Evolutionary conservation across 495 filamentous ascomycete species (phyloP).

Genomic region (Penicillium lagena): DNA sequence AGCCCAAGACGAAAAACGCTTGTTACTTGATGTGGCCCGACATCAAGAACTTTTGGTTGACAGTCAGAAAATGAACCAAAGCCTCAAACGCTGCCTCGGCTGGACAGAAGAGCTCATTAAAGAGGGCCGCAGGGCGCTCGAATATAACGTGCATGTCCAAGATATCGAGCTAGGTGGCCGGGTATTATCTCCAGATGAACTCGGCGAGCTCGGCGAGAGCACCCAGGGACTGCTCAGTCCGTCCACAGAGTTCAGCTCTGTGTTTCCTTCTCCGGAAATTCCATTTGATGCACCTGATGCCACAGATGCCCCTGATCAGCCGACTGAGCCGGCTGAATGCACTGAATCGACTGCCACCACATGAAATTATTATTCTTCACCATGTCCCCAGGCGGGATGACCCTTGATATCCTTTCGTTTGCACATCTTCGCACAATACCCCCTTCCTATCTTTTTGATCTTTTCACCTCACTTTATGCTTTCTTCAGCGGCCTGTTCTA

Average conservation of each 20-base stretch:
- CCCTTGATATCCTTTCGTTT: background rate
- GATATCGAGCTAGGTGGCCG: slow-evolving; percentile 80
- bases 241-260: slow-evolving; percentile 9
- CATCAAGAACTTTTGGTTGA: slow-evolving; percentile 84
- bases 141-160: slow-evolving; percentile 65
- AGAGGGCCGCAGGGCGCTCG: slow-evolving; percentile 80
- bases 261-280: slow-evolving; percentile 2
- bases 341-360: slow-evolving; percentile 2
- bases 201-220: slow-evolving; percentile 46
- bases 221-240: slow-evolving; percentile 31
- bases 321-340: background rate
- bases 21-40: slow-evolving; percentile 76
- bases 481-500: slow-evolving; percentile 4
- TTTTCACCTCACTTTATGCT: background rate
- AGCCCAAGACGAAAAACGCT: slow-evolving; percentile 62
- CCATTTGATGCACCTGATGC: slow-evolving; percentile 6
- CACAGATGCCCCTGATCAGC: background rate
- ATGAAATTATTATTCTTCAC: slow-evolving; percentile 1
- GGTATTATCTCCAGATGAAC: slow-evolving; percentile 63
- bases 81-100: slow-evolving; percentile 76
- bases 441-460: slow-evolving; percentile 8
- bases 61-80: slow-evolving; percentile 90
- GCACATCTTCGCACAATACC: slow-evolving; percentile 18
- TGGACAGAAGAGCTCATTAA: slow-evolving; percentile 86
- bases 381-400: too few species aligned